Percentiles rank a stretch among this genome's conserved stretches.
Evolutionary conservation across 805 yeast genomes (phyloP).

Genomic region (Hanseniaspora nectarophila): DNA sequence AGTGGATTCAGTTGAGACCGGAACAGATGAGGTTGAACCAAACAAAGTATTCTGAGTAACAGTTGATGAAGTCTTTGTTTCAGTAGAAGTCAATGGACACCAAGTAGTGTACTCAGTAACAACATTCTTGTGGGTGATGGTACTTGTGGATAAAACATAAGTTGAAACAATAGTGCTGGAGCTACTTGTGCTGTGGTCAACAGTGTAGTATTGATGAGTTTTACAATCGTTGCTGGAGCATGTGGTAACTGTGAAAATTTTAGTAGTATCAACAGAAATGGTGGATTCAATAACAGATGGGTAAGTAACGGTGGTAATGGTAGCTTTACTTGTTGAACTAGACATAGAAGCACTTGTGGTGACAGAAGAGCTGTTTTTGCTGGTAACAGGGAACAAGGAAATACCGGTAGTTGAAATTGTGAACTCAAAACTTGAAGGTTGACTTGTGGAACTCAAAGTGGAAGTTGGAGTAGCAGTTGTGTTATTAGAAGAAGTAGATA

Average conservation of each 20-base stretch:
- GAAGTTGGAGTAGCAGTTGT: conserved; percentile 1
- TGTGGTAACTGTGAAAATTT: conserved; percentile 11
- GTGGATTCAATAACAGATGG: conserved; percentile 12
- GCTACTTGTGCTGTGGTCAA: neutral
- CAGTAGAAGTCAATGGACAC: conserved; percentile 13
- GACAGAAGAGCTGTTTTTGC: neutral
- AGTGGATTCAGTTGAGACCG: too few relatives aligned
- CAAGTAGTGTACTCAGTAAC: conserved; percentile 13
- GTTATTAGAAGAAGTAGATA: conserved; percentile 2
- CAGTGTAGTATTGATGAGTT: conserved; percentile 7
- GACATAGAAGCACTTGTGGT: neutral
- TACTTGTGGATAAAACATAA: conserved; percentile 1
- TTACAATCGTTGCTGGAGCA: conserved; percentile 7
- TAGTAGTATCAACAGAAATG: conserved; percentile 3
- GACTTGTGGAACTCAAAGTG: neutral
- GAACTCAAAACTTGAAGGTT: neutral
- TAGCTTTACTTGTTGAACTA: neutral
- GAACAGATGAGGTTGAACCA: neutral
- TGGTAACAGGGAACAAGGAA: neutral
- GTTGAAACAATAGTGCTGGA: neutral
- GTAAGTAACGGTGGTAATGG: neutral
- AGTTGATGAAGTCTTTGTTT: neutral
- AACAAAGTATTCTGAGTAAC: neutral
- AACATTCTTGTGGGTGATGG: neutral
- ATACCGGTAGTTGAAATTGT: neutral